Percentiles rank a stretch among this genome's conserved stretches.
phyloP scores from a whole-genome alignment of 345 rosid species.

The Eucalyptus curtisii region DNA sequence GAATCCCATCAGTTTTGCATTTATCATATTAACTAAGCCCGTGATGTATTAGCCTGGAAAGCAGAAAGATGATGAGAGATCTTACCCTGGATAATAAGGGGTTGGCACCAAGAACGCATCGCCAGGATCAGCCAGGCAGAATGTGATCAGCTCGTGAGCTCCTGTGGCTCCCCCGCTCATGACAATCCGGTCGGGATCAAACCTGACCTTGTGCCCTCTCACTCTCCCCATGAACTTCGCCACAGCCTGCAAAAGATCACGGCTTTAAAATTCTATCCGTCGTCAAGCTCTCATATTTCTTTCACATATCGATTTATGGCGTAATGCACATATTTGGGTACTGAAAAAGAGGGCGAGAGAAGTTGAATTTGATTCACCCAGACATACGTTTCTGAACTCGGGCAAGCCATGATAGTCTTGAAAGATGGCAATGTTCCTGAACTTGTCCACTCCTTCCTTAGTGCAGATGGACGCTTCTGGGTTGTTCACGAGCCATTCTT shows the following conservation, averaged over 20 bases:
- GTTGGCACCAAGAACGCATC: constrained; percentile 93
- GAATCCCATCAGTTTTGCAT: neutral
- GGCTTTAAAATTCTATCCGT: neutral
- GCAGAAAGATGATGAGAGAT: neutral
- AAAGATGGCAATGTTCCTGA: constrained; percentile 55
- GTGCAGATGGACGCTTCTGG: constrained; percentile 76
- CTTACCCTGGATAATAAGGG: constrained; percentile 98
- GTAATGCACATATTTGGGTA: neutral
- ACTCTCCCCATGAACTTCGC: constrained; percentile 86
- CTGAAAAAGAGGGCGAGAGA: neutral
- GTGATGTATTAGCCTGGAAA: neutral
- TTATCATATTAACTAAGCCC: neutral
- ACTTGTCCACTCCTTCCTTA: constrained; percentile 33
- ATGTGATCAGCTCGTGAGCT: constrained; percentile 75
- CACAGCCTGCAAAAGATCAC: constrained; percentile 42
- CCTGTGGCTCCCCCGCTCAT: constrained; percentile 99
- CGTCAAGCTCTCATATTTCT: neutral
- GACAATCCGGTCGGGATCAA: constrained; percentile 76
- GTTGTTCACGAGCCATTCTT: constrained; percentile 58
- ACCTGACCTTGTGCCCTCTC: constrained; percentile 49
- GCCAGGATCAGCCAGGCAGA: constrained; percentile 85
- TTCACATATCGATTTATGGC: neutral
- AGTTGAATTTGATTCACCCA: neutral
- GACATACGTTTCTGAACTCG: constrained; percentile 67
- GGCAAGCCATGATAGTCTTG: constrained; percentile 90